A percentile compares a stretch with the other conserved stretches of the same genome.
These are phyloP conservation scores for Penicillium sp. DNA, from an alignment of 2,329 filamentous ascomycete species.

Conservation along the genomic window DNA sequence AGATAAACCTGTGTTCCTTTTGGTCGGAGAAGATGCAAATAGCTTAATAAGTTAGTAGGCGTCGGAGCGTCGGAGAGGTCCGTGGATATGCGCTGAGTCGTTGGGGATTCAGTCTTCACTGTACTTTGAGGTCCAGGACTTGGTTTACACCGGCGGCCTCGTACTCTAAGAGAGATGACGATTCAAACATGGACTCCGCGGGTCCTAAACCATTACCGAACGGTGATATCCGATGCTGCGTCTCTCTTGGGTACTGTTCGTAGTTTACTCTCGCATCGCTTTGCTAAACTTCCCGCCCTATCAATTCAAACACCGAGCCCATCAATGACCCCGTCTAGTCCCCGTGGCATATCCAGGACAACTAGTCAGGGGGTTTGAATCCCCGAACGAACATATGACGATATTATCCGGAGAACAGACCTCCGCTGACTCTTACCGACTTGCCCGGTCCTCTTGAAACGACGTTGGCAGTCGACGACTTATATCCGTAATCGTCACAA, in stretches of 20 bases:
- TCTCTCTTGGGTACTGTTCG: too few relatives aligned
- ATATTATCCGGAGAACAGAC: slow-evolving; percentile 1
- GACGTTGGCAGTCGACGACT: not conserved
- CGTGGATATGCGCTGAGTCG: not conserved
- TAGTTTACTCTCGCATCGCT: not conserved
- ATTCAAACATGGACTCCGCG: not conserved
- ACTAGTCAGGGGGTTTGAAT: not conserved
- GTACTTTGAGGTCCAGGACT: slow-evolving; percentile 3
- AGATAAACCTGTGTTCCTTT: not conserved
- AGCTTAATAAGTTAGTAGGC: not conserved
- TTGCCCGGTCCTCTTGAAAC: not conserved
- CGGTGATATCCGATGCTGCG: not conserved
- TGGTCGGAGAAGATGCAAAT: not conserved
- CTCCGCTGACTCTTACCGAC: not conserved
- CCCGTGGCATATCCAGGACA: not conserved
- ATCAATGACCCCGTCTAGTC: not conserved
- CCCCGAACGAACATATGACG: not conserved
- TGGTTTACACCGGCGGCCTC: not conserved
- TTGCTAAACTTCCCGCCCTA: not conserved
- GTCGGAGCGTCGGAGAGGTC: slow-evolving; percentile 6
- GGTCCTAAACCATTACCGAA: not conserved
- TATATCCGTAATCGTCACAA: slow-evolving; percentile 5
- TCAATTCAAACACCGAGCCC: not conserved
- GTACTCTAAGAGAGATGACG: not conserved
- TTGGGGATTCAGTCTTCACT: not conserved